These are phyloP conservation scores for Vigna hirtella DNA, from an alignment of 306 rosid species.

Conservation along the genomic window DNA sequence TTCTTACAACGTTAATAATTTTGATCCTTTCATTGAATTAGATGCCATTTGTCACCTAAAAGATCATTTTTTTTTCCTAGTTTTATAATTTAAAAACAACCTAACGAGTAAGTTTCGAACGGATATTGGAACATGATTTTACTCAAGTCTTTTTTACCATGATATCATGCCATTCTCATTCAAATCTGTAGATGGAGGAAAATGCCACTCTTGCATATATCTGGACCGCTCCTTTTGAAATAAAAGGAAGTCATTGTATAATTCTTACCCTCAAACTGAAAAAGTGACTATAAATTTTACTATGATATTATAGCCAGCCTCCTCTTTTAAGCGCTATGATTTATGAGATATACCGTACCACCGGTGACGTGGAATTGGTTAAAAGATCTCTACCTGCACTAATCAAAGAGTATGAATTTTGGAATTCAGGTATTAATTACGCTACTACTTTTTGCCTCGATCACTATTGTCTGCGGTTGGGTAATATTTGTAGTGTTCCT, in stretches of 20 bases:
- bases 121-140: slow-evolving; percentile 18
- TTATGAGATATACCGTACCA: slow-evolving; percentile 66
- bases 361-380: slow-evolving; percentile 69
- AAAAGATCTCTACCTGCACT: slow-evolving; percentile 81
- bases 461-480: slow-evolving; percentile 6
- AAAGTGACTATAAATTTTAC: slow-evolving; percentile 27
- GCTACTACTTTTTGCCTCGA: slow-evolving; percentile 26
- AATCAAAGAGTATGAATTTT: slow-evolving; percentile 76
- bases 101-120: background rate
- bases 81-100: slow-evolving; percentile 16
- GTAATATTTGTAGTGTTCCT: slow-evolving; percentile 32
- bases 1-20: background rate
- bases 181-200: background rate
- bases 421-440: slow-evolving; percentile 78
- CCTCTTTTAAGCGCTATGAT: slow-evolving; percentile 95
- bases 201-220: no score
- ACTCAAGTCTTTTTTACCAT: background rate
- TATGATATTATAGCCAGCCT: slow-evolving; percentile 82
- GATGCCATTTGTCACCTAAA: background rate
- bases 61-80: slow-evolving; percentile 1
- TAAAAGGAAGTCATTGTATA: background rate
- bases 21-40: slow-evolving; percentile 24
- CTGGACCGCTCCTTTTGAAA: background rate
- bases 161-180: slow-evolving; percentile 13
- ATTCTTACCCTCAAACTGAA: slow-evolving; percentile 12